These are phyloP conservation scores for Colletotrichum godetiae DNA, from an alignment of 2,329 filamentous ascomycete species.

Conservation along the genomic window DNA sequence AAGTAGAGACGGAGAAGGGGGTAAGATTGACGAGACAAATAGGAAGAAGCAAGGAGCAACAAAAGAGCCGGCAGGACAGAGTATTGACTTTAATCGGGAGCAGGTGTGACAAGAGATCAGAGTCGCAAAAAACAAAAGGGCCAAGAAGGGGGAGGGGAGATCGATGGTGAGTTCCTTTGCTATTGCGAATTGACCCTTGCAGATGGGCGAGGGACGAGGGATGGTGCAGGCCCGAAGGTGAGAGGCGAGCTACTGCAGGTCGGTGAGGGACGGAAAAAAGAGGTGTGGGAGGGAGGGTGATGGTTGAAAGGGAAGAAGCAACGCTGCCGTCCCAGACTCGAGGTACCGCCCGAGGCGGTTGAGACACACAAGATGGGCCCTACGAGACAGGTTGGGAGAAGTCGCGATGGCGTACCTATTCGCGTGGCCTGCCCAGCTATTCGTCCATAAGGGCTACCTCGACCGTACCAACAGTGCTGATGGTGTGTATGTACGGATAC, in stretches of 20 bases:
- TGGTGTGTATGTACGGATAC: neutral
- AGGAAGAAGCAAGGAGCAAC: constrained; percentile 27
- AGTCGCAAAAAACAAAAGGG: neutral
- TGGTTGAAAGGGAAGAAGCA: constrained; percentile 22
- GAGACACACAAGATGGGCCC: constrained; percentile 4
- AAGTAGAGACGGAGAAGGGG: constrained; percentile 9
- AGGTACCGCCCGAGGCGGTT: constrained; percentile 1
- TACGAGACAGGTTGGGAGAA: constrained; percentile 16
- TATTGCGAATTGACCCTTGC: constrained; percentile 26
- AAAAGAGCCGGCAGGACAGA: neutral
- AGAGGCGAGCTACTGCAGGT: constrained; percentile 20
- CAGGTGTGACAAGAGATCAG: neutral
- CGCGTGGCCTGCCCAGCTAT: neutral
- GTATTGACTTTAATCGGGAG: neutral
- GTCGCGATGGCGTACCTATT: constrained; percentile 8
- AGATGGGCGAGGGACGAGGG: constrained; percentile 21
- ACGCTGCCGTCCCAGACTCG: constrained; percentile 19
- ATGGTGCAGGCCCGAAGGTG: constrained; percentile 1
- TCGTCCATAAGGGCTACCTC: neutral
- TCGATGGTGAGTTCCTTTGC: neutral
- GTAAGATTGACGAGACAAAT: neutral
- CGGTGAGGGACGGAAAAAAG: constrained; percentile 5
- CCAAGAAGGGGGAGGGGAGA: neutral
- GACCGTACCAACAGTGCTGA: neutral
- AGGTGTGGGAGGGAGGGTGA: constrained; percentile 7